These are phyloP conservation scores for Dothidotthia symphoricarpi DNA, from an alignment of 2,329 filamentous ascomycete genomes.

Conservation along the genomic window DNA sequence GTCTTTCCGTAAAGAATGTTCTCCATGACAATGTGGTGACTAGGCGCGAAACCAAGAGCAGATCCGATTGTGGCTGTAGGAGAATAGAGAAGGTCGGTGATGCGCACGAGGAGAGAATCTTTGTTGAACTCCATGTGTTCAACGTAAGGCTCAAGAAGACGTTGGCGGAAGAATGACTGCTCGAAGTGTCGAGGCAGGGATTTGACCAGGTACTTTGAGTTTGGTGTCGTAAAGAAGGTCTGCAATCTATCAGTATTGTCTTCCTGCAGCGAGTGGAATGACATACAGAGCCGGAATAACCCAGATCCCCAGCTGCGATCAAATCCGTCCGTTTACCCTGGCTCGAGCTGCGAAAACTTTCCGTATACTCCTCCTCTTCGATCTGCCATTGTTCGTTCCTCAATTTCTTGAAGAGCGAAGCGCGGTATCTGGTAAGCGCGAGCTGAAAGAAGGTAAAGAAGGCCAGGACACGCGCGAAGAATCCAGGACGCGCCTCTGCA, in stretches of 20 bases:
- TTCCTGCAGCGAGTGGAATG: not conserved
- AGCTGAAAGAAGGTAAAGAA: conserved; percentile 58
- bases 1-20: conserved; percentile 65
- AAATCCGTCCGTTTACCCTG: conserved; percentile 46
- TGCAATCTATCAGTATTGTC: conserved; percentile 25
- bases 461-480: conserved; percentile 49
- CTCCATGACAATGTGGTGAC: conserved; percentile 76
- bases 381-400: conserved; percentile 55
- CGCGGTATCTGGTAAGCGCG: conserved; percentile 48
- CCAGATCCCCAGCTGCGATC: conserved; percentile 64
- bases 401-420: conserved; percentile 52
- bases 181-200: conserved; percentile 69
- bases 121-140: conserved; percentile 62
- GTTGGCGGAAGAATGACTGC: conserved; percentile 66
- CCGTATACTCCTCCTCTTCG: conserved; percentile 54
- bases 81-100: conserved; percentile 66
- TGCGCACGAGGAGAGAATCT: conserved; percentile 64
- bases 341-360: conserved; percentile 51
- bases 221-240: conserved; percentile 68
- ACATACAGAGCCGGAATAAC: conserved; percentile 66
- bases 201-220: conserved; percentile 69
- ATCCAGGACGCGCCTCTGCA: conserved; percentile 20
- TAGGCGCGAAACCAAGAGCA: conserved; percentile 60
- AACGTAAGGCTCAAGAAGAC: conserved; percentile 64
- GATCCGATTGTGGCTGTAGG: conserved; percentile 59